A percentile compares a stretch with the other conserved stretches of the same genome.
These are phyloP conservation scores for Hyphopichia burtonii DNA, from an alignment of 1,139 yeast genomes.

Conservation along the genomic window DNA sequence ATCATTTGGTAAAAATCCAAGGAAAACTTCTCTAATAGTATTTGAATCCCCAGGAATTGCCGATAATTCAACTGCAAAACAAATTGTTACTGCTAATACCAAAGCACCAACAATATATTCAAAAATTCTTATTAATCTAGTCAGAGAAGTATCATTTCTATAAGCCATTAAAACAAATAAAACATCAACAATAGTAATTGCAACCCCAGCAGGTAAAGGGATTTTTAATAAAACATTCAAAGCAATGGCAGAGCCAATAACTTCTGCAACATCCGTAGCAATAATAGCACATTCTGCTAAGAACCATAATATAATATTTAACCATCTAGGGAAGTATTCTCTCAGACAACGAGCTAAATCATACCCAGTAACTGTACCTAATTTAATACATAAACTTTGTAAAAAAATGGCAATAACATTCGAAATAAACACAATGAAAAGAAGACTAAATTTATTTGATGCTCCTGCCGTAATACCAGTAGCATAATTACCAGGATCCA, in stretches of 20 bases:
- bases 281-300: conserved; percentile 79
- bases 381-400: conserved; percentile 68
- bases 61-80: conserved; percentile 69
- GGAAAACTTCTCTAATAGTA: conserved; percentile 52
- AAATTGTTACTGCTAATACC: conserved; percentile 67
- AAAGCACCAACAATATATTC: conserved; percentile 66
- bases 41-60: conserved; percentile 42
- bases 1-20: conserved; percentile 70
- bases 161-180: conserved; percentile 73
- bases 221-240: conserved; percentile 64
- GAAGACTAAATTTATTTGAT: conserved; percentile 56
- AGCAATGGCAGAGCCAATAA: conserved; percentile 85
- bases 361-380: conserved; percentile 79
- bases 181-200: conserved; percentile 69
- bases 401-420: conserved; percentile 72
- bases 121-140: conserved; percentile 61
- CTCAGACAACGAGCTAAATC: conserved; percentile 74
- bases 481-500: conserved; percentile 86
- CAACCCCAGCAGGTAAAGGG: conserved; percentile 80
- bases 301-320: conserved; percentile 57
- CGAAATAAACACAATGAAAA: conserved; percentile 66
- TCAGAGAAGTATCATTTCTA: conserved; percentile 63
- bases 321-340: conserved; percentile 58
- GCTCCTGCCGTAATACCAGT: conserved; percentile 82
- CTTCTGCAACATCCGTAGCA: conserved; percentile 86